Base-by-base conservation (phyloP, 306 rosid genomes). In the Canavalia ensiformis region DNA sequence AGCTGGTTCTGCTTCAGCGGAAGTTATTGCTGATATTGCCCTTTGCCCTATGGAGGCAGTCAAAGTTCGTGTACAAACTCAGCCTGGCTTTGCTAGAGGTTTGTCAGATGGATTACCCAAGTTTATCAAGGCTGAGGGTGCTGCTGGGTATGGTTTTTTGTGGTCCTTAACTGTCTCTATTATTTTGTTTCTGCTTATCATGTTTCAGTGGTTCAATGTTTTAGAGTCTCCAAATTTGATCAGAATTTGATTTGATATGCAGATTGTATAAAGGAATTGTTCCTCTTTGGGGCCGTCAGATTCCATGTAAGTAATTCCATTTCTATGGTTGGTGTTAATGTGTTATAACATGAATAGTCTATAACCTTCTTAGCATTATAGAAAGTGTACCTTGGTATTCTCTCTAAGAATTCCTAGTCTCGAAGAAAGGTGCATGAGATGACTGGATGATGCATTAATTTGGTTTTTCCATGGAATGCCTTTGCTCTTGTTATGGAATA, bases 231-330 rank as follows among this genome's bases (percentile, higher is more conserved):
- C 13, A 47, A 58, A 10, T 41, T 30, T 33, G 45, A 74, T 55
- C 56, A 6, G 56, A 80, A 60, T 71, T 72, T 75, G 56, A 37
- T 69, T 55, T 76, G 42, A 8, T 78, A 56, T 83, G 72, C 83
- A 94, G 98, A 83, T 77, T 94, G 88, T 94, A 89, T 87, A 92
- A 83, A 78, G 97, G 98, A 62, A 57, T 94, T 64, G 95, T 82
- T 83, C 98, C 98, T 73, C 98, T 94, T 0, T 94, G 98, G 98
- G 97, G 97, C 3, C 98, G 98, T 76, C 97, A 92, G 84, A 84
- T 94, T 83, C 97, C 97, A 68, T 94, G 98, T 92, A 89, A 87
- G 98, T 76, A 55, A 6, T 58, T 80, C 3, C 28, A 34, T 59
- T 28, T 69, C 8, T 55, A 18, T 71, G 35, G 25, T 28, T 37